phyloP scores from a whole-genome alignment of 768 basidiomycete genomes.

The Russula brevipes region DNA sequence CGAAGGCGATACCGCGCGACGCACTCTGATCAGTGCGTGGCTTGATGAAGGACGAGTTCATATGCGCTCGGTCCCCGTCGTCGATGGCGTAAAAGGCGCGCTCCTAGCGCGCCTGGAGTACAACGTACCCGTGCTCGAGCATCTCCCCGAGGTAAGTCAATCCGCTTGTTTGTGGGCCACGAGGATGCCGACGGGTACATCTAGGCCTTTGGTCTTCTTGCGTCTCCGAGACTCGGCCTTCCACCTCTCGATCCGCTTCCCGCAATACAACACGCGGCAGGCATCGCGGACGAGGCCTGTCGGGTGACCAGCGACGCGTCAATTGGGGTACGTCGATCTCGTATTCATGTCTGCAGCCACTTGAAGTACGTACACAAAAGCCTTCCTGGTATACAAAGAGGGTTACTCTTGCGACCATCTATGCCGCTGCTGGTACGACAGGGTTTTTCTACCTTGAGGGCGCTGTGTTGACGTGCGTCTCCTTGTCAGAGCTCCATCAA shows the following conservation, averaged over 20 bases:
- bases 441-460: neutral
- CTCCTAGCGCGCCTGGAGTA: constrained; percentile 52
- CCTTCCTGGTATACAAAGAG: constrained; percentile 69
- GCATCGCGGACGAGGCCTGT: constrained; percentile 69
- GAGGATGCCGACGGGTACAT: neutral
- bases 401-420: constrained; percentile 59
- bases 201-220: constrained; percentile 70
- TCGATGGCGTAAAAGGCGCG: constrained; percentile 43
- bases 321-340: constrained; percentile 45
- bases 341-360: neutral
- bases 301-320: constrained; percentile 48
- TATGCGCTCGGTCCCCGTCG: constrained; percentile 38
- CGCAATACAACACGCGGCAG: constrained; percentile 53
- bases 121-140: constrained; percentile 60
- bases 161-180: neutral
- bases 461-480: neutral
- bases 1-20: constrained; percentile 56
- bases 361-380: constrained; percentile 39
- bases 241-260: constrained; percentile 56
- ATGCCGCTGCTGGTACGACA: constrained; percentile 59
- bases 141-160: constrained; percentile 60
- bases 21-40: constrained; percentile 68
- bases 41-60: constrained; percentile 54
- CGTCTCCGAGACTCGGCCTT: constrained; percentile 45
- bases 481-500: constrained; percentile 63